Conservation (phyloP, 208 protist species). For the Leishmania tarentolae region DNA sequence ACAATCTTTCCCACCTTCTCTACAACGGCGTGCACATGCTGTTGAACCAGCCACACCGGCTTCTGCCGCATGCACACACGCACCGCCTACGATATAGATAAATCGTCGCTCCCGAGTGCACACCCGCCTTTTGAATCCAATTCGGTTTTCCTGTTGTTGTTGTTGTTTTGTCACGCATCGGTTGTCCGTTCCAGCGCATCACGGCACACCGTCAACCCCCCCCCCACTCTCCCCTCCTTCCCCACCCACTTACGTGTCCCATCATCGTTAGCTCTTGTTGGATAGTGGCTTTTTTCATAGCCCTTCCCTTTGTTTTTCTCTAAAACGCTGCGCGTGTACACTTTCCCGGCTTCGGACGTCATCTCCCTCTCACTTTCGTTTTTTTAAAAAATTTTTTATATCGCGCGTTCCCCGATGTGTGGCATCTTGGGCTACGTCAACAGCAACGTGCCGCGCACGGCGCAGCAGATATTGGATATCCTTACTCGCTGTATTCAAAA, state of each 20-base stretch:
- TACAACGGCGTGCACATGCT: background rate
- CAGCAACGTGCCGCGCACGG: constrained; percentile 33
- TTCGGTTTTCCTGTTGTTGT: background rate
- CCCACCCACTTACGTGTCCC: no score
- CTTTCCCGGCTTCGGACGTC: background rate
- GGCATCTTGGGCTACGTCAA: constrained; percentile 90
- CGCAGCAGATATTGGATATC: constrained; percentile 69
- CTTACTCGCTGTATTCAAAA: constrained; percentile 82
- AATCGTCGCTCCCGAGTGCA: no score
- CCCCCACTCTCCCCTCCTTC: no score
- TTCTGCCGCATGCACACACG: background rate
- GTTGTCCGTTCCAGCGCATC: background rate
- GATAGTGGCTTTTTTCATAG: no score
- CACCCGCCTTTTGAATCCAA: no score
- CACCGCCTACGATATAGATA: no score
- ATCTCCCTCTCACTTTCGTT: background rate
- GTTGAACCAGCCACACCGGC: no score
- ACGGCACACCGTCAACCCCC: no score
- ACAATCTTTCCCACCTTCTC: no score
- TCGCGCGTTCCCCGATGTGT: constrained; percentile 66
- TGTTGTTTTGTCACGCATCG: no score
- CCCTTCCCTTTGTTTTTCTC: background rate
- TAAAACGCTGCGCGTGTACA: background rate
- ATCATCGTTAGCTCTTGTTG: no score
- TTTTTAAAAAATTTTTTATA: no score